Evolutionary conservation across 345 rosid genomes (phyloP), one percentile per base, ranked within the genome.

Genomic region (Nephelium lappaceum): DNA sequence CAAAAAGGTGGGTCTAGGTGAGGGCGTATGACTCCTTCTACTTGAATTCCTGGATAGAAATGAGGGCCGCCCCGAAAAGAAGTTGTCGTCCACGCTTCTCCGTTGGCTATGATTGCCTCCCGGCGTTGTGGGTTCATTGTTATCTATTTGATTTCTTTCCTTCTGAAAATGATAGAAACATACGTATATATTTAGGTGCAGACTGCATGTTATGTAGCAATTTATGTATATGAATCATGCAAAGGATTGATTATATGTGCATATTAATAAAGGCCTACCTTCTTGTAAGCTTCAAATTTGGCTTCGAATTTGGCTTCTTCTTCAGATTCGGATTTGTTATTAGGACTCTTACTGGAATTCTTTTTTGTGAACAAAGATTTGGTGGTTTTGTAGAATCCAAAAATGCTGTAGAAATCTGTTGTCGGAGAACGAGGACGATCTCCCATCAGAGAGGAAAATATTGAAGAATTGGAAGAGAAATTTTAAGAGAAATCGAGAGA

Each of bases 291-390:
- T 0, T 73, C 81, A 43, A 83, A 67, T 43, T 60, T 53, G 43
- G 65, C 81, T 31, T 67, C 77, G 36, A 68, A 73, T 10, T 76
- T 67, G 71, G 19, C 72, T 38, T 85, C 87, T 1, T 68, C 47
- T 12, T 81, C 87, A 11, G 55, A 9, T 9, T 47, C 70, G 51
- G 77, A 27, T 79, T 87, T 89, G 43, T 81, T 80, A 3, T 31
- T 1, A 2, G 81, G 70, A 24, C 76, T 76, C 61, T 84, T 84
- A 38, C 82, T 80, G 63, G 78, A 80, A 53, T 88, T 74, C 89
- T 88, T 77, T 83, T 84, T 92, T 73, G 74, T 77, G 78, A 87
- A 85, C 66, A 93, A 81, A 57, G 88, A 90, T 73, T 88, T 93
- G 74, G 86, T 74, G 25, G 80, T 82, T 84, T 81, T 84, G 38